A percentile compares a stretch with the other conserved stretches of the same genome.
phyloP scores from a whole-genome alignment of 1,284 basidiomycete genomes.

The Coniophora puteana region DNA sequence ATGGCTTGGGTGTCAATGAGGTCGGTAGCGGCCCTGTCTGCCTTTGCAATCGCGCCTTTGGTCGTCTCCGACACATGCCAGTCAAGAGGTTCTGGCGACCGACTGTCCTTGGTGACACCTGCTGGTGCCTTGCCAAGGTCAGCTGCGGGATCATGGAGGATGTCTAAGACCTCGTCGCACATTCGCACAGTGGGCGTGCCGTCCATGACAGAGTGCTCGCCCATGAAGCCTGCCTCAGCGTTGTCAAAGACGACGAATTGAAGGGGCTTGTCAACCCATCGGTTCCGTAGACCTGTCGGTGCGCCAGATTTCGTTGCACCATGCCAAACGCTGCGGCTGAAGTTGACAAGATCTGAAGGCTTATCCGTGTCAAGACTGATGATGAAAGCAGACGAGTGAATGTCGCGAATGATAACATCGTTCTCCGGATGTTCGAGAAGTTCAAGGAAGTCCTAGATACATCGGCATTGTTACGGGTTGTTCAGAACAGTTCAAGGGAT shows the following conservation, averaged over 20 bases:
- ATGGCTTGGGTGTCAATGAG: conserved; percentile 71
- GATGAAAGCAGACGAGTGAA: conserved; percentile 81
- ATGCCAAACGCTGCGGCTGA: conserved; percentile 73
- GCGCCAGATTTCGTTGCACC: conserved; percentile 38
- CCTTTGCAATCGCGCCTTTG: conserved; percentile 48
- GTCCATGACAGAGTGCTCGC: conserved; percentile 92
- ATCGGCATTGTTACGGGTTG: conserved; percentile 2
- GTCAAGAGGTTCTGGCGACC: conserved; percentile 48
- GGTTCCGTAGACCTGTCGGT: conserved; percentile 57
- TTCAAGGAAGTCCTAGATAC: conserved; percentile 55
- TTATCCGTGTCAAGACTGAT: conserved; percentile 71
- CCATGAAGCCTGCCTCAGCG: conserved; percentile 78
- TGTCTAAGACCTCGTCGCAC: conserved; percentile 66
- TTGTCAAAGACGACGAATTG: conserved; percentile 84
- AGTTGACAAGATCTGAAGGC: conserved; percentile 50
- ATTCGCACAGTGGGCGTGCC: conserved; percentile 65
- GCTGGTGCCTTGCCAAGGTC: conserved; percentile 42
- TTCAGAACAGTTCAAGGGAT: not conserved
- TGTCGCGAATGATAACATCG: conserved; percentile 58
- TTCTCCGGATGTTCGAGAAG: conserved; percentile 59
- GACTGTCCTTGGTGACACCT: conserved; percentile 23
- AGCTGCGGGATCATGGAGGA: conserved; percentile 55
- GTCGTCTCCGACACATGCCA: conserved; percentile 43
- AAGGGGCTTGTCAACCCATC: conserved; percentile 83
- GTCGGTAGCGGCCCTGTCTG: conserved; percentile 53